These are phyloP conservation scores for Malassezia nana DNA, from an alignment of 1,284 basidiomycete species.

Conservation along the genomic window DNA sequence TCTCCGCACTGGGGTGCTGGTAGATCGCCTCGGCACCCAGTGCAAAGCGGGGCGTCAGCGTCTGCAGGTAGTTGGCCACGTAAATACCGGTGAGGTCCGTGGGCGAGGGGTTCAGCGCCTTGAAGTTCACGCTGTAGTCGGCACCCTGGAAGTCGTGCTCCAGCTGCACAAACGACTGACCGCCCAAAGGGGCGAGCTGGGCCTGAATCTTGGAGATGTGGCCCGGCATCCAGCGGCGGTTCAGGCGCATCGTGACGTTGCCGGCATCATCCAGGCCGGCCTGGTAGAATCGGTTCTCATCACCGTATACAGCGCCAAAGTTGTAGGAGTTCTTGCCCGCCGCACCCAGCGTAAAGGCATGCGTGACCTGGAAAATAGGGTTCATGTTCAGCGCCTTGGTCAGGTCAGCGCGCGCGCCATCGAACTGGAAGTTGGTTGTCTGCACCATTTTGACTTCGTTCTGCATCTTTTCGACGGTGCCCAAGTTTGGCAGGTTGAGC, in stretches of 20 bases:
- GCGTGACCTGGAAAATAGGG: constrained; percentile 95
- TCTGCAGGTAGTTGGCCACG: constrained; percentile 86
- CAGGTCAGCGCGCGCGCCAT: constrained; percentile 89
- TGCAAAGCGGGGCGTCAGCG: constrained; percentile 81
- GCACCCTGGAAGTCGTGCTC: constrained; percentile 89
- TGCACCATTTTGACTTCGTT: constrained; percentile 58
- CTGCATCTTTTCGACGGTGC: constrained; percentile 42
- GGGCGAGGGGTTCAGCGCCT: constrained; percentile 85
- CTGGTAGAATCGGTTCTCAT: constrained; percentile 71
- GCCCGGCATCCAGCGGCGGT: constrained; percentile 72
- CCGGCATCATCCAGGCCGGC: constrained; percentile 88
- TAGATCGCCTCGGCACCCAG: constrained; percentile 81
- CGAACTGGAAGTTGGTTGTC: constrained; percentile 88
- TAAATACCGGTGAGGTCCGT: constrained; percentile 83
- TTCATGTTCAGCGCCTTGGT: constrained; percentile 85
- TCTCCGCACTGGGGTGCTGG: constrained; percentile 58
- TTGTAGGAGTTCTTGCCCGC: constrained; percentile 63
- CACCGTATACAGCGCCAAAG: constrained; percentile 87
- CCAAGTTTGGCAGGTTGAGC: constrained; percentile 41
- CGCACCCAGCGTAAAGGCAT: constrained; percentile 77
- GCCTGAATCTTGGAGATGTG: constrained; percentile 80
- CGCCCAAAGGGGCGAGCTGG: constrained; percentile 57
- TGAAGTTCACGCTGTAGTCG: constrained; percentile 78
- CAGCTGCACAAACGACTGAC: constrained; percentile 56
- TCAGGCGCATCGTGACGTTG: constrained; percentile 75